These are phyloP conservation scores for Nymphaea thermarum DNA, from an alignment of 164 flowering plant species.

Conservation along the genomic window DNA sequence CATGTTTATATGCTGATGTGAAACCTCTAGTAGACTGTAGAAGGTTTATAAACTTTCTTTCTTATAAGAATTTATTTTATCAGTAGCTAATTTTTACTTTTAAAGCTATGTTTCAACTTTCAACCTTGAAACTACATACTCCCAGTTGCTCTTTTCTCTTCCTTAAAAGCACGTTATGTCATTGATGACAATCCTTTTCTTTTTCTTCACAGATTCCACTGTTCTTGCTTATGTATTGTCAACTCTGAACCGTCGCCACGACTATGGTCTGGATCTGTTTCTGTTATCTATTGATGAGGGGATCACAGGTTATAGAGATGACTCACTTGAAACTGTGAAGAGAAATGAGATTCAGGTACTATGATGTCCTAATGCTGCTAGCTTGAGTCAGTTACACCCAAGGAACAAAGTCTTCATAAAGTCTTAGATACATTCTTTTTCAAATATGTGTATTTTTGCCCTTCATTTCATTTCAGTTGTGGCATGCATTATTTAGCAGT, in stretches of 20 bases:
- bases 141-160: too few species aligned
- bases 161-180: too few species aligned
- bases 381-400: background rate
- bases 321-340: constrained; percentile 96
- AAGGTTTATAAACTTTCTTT: too few species aligned
- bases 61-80: too few species aligned
- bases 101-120: too few species aligned
- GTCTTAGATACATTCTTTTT: too few species aligned
- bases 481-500: background rate
- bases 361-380: background rate
- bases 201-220: constrained; percentile 62
- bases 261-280: constrained; percentile 86
- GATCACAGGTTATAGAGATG: constrained; percentile 96
- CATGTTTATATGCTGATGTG: too few species aligned
- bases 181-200: background rate
- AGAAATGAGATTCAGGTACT: constrained; percentile 87
- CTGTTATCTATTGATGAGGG: constrained; percentile 94
- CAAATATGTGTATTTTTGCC: too few species aligned
- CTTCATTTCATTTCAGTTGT: background rate
- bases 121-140: too few species aligned
- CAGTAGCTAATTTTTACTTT: too few species aligned
- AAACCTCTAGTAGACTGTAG: too few species aligned
- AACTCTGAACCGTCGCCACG: constrained; percentile 70
- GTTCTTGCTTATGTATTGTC: constrained; percentile 91
- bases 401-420: too few species aligned